These are phyloP conservation scores for Zymoseptoria brevis DNA, from an alignment of 2,329 filamentous ascomycete species.

Conservation along the genomic window DNA sequence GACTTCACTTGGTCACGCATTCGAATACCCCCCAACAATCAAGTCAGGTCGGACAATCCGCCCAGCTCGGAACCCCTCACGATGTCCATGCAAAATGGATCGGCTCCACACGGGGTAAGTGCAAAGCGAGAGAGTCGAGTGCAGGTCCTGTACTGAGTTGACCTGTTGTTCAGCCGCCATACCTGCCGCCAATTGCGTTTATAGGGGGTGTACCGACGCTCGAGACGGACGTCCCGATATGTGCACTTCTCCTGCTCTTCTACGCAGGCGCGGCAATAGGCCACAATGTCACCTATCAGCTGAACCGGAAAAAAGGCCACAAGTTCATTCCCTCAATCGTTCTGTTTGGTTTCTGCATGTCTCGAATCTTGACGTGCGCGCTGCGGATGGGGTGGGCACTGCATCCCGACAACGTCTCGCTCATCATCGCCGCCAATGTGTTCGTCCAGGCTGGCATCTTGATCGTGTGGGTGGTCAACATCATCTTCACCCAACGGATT, in stretches of 20 bases:
- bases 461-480: slow-evolving; percentile 26
- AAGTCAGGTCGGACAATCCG: too few species aligned
- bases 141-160: too few species aligned
- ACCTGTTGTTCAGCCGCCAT: slow-evolving; percentile 20
- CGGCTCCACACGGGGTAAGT: too few species aligned
- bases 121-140: too few species aligned
- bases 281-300: slow-evolving; percentile 37
- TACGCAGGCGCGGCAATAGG: slow-evolving; percentile 33
- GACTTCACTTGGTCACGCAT: too few species aligned
- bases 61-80: too few species aligned
- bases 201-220: slow-evolving; percentile 33
- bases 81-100: too few species aligned
- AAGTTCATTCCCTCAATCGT: slow-evolving; percentile 36
- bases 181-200: slow-evolving; percentile 19
- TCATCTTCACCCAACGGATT: slow-evolving; percentile 25
- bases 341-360: slow-evolving; percentile 39
- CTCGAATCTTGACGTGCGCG: slow-evolving; percentile 34
- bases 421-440: slow-evolving; percentile 27
- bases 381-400: slow-evolving; percentile 29
- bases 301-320: slow-evolving; percentile 32
- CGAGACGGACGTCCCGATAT: slow-evolving; percentile 34
- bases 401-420: slow-evolving; percentile 20
- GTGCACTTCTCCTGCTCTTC: slow-evolving; percentile 35
- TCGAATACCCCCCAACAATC: too few species aligned
- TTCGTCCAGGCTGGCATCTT: slow-evolving; percentile 27